A percentile compares a stretch with the other conserved stretches of the same genome.
Evolutionary conservation across 2,329 filamentous ascomycete genomes (phyloP).

Genomic region (Neofusicoccum ribis): DNA sequence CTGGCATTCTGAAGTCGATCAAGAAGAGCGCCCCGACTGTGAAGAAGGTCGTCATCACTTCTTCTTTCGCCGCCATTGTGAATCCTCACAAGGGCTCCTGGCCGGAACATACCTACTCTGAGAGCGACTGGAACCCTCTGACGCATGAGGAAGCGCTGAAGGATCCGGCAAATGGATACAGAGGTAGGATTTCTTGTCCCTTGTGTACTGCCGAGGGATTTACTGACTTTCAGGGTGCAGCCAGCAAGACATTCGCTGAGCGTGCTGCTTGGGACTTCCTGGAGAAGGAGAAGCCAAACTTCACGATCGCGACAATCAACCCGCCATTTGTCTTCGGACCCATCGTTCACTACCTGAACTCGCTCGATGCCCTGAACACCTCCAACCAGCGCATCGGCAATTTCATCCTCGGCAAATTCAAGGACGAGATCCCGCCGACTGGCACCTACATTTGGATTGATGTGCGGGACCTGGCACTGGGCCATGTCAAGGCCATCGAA

Average conservation of each 20-base stretch:
- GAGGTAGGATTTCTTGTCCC: slow-evolving; percentile 27
- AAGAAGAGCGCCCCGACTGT: slow-evolving; percentile 64
- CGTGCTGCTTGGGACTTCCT: slow-evolving; percentile 56
- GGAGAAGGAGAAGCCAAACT: slow-evolving; percentile 53
- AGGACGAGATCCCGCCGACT: slow-evolving; percentile 58
- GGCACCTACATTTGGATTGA: slow-evolving; percentile 53
- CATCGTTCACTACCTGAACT: slow-evolving; percentile 61
- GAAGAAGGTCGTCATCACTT: slow-evolving; percentile 71
- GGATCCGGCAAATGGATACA: slow-evolving; percentile 48
- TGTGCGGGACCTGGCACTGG: slow-evolving; percentile 59
- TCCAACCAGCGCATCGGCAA: slow-evolving; percentile 69
- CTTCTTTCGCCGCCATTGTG: slow-evolving; percentile 67
- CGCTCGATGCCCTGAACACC: slow-evolving; percentile 67
- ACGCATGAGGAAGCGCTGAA: slow-evolving; percentile 51
- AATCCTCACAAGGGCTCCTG: slow-evolving; percentile 55
- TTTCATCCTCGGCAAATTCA: slow-evolving; percentile 63
- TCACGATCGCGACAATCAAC: slow-evolving; percentile 50
- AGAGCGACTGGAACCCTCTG: slow-evolving; percentile 59
- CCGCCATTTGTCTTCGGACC: slow-evolving; percentile 54
- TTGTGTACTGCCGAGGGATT: background rate
- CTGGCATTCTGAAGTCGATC: slow-evolving; percentile 62
- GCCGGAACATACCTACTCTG: slow-evolving; percentile 53
- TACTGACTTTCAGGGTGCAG: slow-evolving; percentile 24
- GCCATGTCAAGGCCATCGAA: slow-evolving; percentile 62
- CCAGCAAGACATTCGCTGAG: slow-evolving; percentile 64